Evolutionary conservation across 2,329 filamentous ascomycete genomes (phyloP).

Genomic region (Verruconis gallopava): DNA sequence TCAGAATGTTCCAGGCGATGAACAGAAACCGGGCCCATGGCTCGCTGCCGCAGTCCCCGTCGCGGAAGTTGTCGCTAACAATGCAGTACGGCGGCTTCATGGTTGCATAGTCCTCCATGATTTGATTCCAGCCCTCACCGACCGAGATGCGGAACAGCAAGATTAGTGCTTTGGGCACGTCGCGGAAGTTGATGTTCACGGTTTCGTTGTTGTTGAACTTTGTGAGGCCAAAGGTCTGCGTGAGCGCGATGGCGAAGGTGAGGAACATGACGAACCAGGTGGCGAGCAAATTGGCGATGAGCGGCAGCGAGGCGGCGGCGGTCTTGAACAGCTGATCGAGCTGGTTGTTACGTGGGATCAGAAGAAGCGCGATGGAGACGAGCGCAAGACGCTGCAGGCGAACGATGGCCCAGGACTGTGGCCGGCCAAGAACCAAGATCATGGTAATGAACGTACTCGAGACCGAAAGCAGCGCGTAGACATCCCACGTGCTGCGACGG

Average conservation of each 20-base stretch:
- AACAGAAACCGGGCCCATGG: slow-evolving; percentile 83
- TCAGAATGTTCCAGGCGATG: slow-evolving; percentile 95
- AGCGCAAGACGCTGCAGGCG: slow-evolving; percentile 90
- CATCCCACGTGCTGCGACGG: slow-evolving; percentile 84
- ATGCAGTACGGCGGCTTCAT: slow-evolving; percentile 75
- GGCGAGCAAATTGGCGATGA: slow-evolving; percentile 81
- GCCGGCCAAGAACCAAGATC: slow-evolving; percentile 56
- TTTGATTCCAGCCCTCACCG: slow-evolving; percentile 89
- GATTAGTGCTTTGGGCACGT: slow-evolving; percentile 85
- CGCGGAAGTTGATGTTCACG: slow-evolving; percentile 81
- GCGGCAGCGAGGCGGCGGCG: slow-evolving; percentile 79
- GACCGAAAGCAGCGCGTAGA: slow-evolving; percentile 74
- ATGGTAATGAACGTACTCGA: slow-evolving; percentile 70
- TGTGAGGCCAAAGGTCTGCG: slow-evolving; percentile 89
- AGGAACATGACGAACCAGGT: slow-evolving; percentile 97
- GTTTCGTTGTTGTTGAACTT: slow-evolving; percentile 63
- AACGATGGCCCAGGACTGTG: slow-evolving; percentile 46
- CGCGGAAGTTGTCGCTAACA: slow-evolving; percentile 55
- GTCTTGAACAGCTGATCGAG: slow-evolving; percentile 98
- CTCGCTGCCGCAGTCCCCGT: slow-evolving; percentile 84
- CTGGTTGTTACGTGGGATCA: slow-evolving; percentile 93
- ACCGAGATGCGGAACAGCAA: slow-evolving; percentile 85
- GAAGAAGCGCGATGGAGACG: slow-evolving; percentile 73
- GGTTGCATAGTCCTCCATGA: slow-evolving; percentile 90
- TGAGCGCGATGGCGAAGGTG: slow-evolving; percentile 91